A percentile compares a stretch with the other conserved stretches of the same genome.
phyloP scores from a whole-genome alignment of 305 asterid species.

The Ilex paraguariensis region DNA sequence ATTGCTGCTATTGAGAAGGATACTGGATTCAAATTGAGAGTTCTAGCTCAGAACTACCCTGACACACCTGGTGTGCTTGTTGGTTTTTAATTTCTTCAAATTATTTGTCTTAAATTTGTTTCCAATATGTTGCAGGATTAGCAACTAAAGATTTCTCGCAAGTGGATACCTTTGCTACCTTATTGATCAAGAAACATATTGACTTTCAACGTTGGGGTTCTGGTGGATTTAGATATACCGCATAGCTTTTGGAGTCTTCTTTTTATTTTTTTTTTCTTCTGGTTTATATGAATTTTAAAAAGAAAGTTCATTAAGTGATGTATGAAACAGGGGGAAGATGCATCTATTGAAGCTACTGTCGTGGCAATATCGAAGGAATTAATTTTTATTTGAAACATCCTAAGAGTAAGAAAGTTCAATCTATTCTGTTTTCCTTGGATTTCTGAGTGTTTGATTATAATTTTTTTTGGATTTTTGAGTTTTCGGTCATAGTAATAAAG shows the following conservation, averaged over 20 bases:
- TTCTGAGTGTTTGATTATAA: too few species aligned
- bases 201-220: constrained; percentile 82
- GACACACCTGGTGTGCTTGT: constrained; percentile 67
- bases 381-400: too few species aligned
- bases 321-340: constrained; percentile 68
- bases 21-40: constrained; percentile 79
- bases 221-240: constrained; percentile 81
- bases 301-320: constrained; percentile 1
- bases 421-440: too few species aligned
- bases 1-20: constrained; percentile 72
- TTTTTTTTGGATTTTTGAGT: too few species aligned
- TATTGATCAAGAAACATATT: constrained; percentile 65
- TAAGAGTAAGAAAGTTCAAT: too few species aligned
- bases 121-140: constrained; percentile 43
- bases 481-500: too few species aligned
- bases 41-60: constrained; percentile 90
- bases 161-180: constrained; percentile 40
- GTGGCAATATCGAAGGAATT: constrained; percentile 46
- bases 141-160: constrained; percentile 83
- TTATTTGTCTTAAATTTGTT: not conserved
- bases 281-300: not conserved
- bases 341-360: constrained; percentile 87
- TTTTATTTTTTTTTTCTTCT: not conserved
- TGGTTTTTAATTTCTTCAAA: not conserved
- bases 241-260: constrained; percentile 83